These are phyloP conservation scores for Dactylellina leptospora DNA, from an alignment of 2,329 filamentous ascomycete species.

Conservation along the genomic window DNA sequence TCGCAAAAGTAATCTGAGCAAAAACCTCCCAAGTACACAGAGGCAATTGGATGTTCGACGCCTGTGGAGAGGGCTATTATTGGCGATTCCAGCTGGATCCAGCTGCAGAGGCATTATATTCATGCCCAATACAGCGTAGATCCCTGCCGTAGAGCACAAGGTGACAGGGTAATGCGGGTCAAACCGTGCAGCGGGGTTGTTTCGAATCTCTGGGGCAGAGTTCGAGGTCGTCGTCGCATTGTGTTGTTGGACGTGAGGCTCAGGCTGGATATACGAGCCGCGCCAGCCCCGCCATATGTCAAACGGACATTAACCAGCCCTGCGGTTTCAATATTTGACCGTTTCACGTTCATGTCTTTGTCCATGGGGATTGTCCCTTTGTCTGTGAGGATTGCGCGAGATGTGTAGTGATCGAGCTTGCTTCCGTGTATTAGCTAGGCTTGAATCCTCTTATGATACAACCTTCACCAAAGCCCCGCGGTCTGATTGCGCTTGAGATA, in stretches of 20 bases:
- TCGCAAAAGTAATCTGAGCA: slow-evolving; percentile 8
- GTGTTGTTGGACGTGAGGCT: not conserved
- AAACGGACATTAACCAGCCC: too few species aligned
- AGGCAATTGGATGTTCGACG: slow-evolving; percentile 15
- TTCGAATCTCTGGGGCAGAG: slow-evolving; percentile 3
- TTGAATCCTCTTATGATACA: too few species aligned
- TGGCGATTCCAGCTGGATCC: slow-evolving; percentile 20
- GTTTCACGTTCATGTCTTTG: too few species aligned
- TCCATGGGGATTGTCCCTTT: too few species aligned
- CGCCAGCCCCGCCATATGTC: too few species aligned
- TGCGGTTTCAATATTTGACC: too few species aligned
- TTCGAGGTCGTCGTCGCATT: not conserved
- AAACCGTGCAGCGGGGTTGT: slow-evolving; percentile 48
- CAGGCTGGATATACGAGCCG: too few species aligned
- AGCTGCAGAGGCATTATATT: slow-evolving; percentile 29
- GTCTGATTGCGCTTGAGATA: too few species aligned
- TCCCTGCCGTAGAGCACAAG: slow-evolving; percentile 16
- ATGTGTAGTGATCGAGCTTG: too few species aligned
- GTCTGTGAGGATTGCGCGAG: too few species aligned
- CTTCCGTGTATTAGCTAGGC: too few species aligned
- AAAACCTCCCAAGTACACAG: slow-evolving; percentile 4
- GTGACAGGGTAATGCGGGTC: slow-evolving; percentile 28
- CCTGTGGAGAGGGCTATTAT: slow-evolving; percentile 25
- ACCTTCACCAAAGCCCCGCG: too few species aligned
- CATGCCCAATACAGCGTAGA: slow-evolving; percentile 40